Percentiles rank a stretch among this genome's conserved stretches.
Evolutionary conservation across 805 yeast genomes (phyloP).

Genomic region (Metschnikowia lochheadii): DNA sequence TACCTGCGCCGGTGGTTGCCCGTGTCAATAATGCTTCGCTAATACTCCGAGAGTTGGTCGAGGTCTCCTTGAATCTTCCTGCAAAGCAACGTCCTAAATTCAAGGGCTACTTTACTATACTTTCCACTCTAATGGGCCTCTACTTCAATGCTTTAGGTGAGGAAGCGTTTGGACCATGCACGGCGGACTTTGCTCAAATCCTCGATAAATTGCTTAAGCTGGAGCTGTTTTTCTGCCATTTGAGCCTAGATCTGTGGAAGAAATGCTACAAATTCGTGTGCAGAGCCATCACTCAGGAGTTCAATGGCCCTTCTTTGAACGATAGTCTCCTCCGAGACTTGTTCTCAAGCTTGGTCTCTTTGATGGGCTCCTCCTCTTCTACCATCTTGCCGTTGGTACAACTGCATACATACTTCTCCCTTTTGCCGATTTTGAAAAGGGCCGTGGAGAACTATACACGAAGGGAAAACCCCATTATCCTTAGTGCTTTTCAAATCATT

Average conservation of each 20-base stretch:
- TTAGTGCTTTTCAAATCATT: slow-evolving; percentile 35
- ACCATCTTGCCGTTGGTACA: slow-evolving; percentile 18
- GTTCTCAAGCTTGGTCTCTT: slow-evolving; percentile 15
- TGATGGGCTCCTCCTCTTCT: slow-evolving; percentile 22
- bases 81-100: slow-evolving; percentile 16
- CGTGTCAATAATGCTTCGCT: slow-evolving; percentile 32
- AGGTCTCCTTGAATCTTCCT: slow-evolving; percentile 13
- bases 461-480: slow-evolving; percentile 22
- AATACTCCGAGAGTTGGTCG: slow-evolving; percentile 24
- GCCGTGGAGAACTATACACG: slow-evolving; percentile 17
- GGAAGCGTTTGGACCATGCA: slow-evolving; percentile 19
- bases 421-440: slow-evolving; percentile 19
- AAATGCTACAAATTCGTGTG: slow-evolving; percentile 22
- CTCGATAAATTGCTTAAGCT: slow-evolving; percentile 20
- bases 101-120: slow-evolving; percentile 21
- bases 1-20: slow-evolving; percentile 22
- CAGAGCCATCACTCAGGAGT: slow-evolving; percentile 14
- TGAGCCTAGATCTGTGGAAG: slow-evolving; percentile 27
- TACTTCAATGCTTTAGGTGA: slow-evolving; percentile 16
- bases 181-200: slow-evolving; percentile 23
- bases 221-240: slow-evolving; percentile 30
- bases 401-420: slow-evolving; percentile 16
- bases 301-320: slow-evolving; percentile 7
- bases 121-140: slow-evolving; percentile 15
- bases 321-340: slow-evolving; percentile 23